A percentile compares a stretch with the other conserved stretches of the same genome.
Conservation (phyloP, 2,329 filamentous ascomycete genomes). For the Microcera coccophila region DNA sequence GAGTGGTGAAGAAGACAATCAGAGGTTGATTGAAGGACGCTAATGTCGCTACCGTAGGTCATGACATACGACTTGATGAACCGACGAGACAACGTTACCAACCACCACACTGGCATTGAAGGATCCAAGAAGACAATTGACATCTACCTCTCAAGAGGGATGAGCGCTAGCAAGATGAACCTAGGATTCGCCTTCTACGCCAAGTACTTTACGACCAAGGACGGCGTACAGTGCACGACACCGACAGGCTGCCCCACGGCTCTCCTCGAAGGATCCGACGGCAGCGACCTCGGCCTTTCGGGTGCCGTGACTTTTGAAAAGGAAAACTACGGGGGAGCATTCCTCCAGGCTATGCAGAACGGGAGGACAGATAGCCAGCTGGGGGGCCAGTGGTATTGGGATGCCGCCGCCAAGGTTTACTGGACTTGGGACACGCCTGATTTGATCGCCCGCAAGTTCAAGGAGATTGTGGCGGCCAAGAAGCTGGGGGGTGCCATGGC, state of each 20-base stretch:
- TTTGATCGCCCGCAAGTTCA: conserved; percentile 46
- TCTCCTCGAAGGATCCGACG: conserved; percentile 56
- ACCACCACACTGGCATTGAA: conserved; percentile 59
- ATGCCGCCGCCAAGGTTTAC: conserved; percentile 42
- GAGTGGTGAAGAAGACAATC: too few relatives aligned
- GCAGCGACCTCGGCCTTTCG: conserved; percentile 53
- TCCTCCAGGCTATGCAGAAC: conserved; percentile 39
- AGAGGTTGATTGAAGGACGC: too few relatives aligned
- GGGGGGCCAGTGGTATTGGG: conserved; percentile 55
- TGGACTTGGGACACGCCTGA: conserved; percentile 54
- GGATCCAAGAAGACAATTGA: conserved; percentile 53
- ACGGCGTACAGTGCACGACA: conserved; percentile 40
- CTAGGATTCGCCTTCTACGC: conserved; percentile 67
- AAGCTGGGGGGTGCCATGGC: conserved; percentile 49
- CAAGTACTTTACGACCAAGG: conserved; percentile 60
- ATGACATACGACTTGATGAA: conserved; percentile 75
- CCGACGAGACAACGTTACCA: conserved; percentile 62
- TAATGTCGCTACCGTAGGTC: conserved; percentile 36
- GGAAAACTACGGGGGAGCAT: conserved; percentile 29
- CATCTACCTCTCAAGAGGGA: conserved; percentile 56
- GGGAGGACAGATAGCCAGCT: conserved; percentile 43
- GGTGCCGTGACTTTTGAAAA: conserved; percentile 40
- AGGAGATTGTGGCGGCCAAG: conserved; percentile 37
- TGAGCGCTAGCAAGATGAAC: conserved; percentile 53
- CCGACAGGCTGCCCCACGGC: conserved; percentile 58